These are phyloP conservation scores for Neurospora sublineolata DNA, from an alignment of 495 filamentous ascomycete genomes.

Conservation along the genomic window DNA sequence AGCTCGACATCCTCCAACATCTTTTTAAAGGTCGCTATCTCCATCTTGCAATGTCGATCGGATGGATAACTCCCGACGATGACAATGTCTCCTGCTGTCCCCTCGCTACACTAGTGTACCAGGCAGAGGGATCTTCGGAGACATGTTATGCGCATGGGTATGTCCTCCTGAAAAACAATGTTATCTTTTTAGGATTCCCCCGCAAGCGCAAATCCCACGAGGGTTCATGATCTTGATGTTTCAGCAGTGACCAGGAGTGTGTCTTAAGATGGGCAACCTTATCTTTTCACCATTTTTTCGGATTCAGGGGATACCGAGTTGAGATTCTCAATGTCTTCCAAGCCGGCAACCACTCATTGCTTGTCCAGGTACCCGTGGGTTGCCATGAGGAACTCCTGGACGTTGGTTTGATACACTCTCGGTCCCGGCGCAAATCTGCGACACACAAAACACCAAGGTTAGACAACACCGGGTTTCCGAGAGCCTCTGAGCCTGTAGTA, in stretches of 20 bases:
- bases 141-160: background rate
- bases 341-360: background rate
- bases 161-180: background rate
- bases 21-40: background rate
- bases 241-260: background rate
- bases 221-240: background rate
- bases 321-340: background rate
- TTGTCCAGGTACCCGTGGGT: background rate
- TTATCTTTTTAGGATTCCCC: background rate
- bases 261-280: background rate
- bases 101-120: background rate
- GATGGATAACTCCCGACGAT: background rate
- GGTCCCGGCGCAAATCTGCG: background rate
- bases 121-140: background rate
- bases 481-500: background rate
- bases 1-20: background rate
- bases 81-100: background rate
- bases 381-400: background rate
- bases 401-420: background rate
- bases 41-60: background rate
- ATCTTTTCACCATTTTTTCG: background rate
- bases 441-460: background rate
- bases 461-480: background rate
- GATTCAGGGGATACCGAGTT: background rate
- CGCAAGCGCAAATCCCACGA: background rate